Evolutionary conservation across 1,284 basidiomycete species (phyloP).

Genomic region (Moesziomyces sp.): DNA sequence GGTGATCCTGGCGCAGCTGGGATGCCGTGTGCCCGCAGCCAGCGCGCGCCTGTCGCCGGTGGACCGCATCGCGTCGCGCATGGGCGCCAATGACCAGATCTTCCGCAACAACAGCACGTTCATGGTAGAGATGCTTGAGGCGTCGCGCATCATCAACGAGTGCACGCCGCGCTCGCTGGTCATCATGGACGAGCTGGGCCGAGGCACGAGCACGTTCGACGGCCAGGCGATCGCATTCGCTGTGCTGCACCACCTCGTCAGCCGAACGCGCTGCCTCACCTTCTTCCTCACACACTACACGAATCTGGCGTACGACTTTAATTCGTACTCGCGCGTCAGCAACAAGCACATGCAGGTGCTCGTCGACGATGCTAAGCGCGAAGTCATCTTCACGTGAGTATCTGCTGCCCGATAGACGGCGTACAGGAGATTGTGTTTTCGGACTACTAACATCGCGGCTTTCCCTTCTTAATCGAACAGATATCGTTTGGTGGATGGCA

Average conservation of each 20-base stretch:
- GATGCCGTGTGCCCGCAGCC: slow-evolving; percentile 93
- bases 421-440: not conserved
- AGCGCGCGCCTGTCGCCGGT: slow-evolving; percentile 86
- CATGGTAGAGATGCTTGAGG: slow-evolving; percentile 68
- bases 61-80: slow-evolving; percentile 93
- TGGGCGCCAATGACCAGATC: slow-evolving; percentile 79
- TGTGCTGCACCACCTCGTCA: slow-evolving; percentile 64
- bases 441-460: not conserved
- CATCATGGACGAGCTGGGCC: slow-evolving; percentile 67
- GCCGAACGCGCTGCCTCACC: slow-evolving; percentile 63
- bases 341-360: slow-evolving; percentile 68
- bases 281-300: slow-evolving; percentile 68
- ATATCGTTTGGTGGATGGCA: slow-evolving; percentile 68
- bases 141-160: slow-evolving; percentile 64
- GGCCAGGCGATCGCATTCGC: slow-evolving; percentile 67
- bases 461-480: slow-evolving; percentile 14
- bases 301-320: slow-evolving; percentile 60
- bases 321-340: slow-evolving; percentile 61
- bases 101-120: slow-evolving; percentile 67
- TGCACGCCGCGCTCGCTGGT: slow-evolving; percentile 67
- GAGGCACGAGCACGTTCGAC: slow-evolving; percentile 68
- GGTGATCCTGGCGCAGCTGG: slow-evolving; percentile 95
- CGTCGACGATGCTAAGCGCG: slow-evolving; percentile 61
- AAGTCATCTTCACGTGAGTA: slow-evolving; percentile 66
- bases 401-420: not conserved